Percentiles rank a stretch among this genome's conserved stretches.
These are phyloP conservation scores for Metrosideros polymorpha DNA, from an alignment of 441 rosid genomes.

Conservation along the genomic window DNA sequence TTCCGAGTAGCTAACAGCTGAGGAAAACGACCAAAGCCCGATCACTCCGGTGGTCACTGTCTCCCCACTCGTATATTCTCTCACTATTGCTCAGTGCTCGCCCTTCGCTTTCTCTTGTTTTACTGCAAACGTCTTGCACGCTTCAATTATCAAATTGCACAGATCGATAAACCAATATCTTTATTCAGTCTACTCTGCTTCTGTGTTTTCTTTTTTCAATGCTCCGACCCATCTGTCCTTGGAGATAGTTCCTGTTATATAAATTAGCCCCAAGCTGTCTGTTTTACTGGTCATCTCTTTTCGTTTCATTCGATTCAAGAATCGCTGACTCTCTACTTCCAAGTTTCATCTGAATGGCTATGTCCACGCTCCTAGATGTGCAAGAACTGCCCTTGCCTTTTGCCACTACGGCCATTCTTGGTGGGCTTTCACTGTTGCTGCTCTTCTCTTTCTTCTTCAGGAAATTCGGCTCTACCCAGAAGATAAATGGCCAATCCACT, in stretches of 20 bases:
- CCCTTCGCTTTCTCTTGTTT: not conserved
- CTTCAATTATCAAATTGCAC: not conserved
- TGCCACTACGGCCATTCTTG: conserved; percentile 26
- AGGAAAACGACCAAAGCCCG: too few relatives aligned
- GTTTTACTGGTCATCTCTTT: not conserved
- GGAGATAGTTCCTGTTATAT: too few relatives aligned
- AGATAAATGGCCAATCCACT: conserved; percentile 9
- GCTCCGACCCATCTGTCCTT: too few relatives aligned
- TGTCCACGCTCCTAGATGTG: not conserved
- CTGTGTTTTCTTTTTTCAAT: not conserved
- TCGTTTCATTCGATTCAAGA: not conserved
- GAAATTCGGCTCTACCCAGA: conserved; percentile 3
- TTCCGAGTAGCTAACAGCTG: too few relatives aligned
- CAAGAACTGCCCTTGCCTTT: conserved; percentile 4
- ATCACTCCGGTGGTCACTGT: too few relatives aligned
- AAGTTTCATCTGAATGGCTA: not conserved
- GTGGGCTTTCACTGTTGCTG: conserved; percentile 23
- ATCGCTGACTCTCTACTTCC: too few relatives aligned
- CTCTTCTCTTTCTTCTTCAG: conserved; percentile 23
- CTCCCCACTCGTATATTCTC: too few relatives aligned
- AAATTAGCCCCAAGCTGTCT: not conserved
- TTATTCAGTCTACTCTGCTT: not conserved
- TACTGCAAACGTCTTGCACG: not conserved
- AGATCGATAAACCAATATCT: not conserved
- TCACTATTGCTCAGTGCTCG: too few relatives aligned